These are phyloP conservation scores for Xylaria multiplex DNA, from an alignment of 2,329 filamentous ascomycete genomes.

Conservation along the genomic window DNA sequence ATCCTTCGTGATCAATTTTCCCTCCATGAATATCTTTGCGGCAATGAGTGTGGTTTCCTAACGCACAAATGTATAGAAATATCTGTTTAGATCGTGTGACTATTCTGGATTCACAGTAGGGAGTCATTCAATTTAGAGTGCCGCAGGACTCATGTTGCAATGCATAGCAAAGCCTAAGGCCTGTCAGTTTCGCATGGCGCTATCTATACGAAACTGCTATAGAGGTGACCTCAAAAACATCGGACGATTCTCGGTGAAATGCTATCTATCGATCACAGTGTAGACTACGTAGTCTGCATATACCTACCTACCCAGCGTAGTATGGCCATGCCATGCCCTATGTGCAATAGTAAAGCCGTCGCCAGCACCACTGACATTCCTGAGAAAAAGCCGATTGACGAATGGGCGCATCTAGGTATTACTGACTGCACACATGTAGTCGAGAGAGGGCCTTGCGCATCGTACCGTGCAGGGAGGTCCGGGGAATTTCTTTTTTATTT, in stretches of 20 bases:
- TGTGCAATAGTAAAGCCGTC: background rate
- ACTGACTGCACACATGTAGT: background rate
- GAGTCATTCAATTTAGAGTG: background rate
- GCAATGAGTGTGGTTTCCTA: background rate
- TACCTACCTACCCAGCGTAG: background rate
- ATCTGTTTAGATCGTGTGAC: background rate
- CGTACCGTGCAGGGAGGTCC: conserved; percentile 23
- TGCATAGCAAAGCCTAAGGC: background rate
- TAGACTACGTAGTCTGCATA: background rate
- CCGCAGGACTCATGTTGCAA: background rate
- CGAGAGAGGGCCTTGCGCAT: conserved; percentile 1
- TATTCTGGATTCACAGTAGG: background rate
- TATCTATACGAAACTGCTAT: background rate
- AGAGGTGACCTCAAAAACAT: background rate
- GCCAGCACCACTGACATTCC: conserved; percentile 5
- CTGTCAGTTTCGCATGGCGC: background rate
- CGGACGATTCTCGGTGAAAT: conserved; percentile 5
- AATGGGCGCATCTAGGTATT: background rate
- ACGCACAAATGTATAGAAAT: background rate
- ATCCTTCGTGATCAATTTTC: background rate
- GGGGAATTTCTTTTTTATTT: conserved; percentile 26
- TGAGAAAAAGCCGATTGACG: conserved; percentile 6
- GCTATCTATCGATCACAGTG: background rate
- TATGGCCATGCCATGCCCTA: too few relatives aligned
- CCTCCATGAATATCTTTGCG: background rate